Conservation (phyloP, 495 filamentous ascomycete genomes). For the Aspergillus saccharolyticus region DNA sequence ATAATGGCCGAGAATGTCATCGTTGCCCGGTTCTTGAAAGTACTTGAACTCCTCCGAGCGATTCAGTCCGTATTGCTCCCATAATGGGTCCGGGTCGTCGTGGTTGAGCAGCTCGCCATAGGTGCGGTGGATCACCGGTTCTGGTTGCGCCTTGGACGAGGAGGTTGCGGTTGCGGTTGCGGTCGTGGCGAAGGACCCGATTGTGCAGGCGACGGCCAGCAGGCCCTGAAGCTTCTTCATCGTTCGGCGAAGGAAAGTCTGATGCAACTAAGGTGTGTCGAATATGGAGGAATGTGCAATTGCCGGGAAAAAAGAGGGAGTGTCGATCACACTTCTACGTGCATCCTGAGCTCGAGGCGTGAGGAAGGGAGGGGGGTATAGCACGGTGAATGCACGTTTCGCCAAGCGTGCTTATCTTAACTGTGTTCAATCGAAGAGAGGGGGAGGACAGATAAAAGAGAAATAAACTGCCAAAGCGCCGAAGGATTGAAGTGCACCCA, state of each 20-base stretch:
- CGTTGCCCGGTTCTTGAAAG: constrained; percentile 54
- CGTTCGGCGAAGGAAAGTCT: neutral
- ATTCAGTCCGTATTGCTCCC: constrained; percentile 30
- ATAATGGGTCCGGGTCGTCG: constrained; percentile 19
- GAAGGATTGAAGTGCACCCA: neutral
- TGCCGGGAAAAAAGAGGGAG: neutral
- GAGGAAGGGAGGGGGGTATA: neutral
- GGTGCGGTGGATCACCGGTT: constrained; percentile 8
- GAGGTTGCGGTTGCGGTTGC: neutral
- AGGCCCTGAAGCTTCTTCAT: constrained; percentile 16
- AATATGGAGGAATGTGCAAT: neutral
- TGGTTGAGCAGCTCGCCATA: constrained; percentile 13
- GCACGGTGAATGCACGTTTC: neutral
- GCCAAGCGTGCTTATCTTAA: neutral
- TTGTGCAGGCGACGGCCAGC: constrained; percentile 16
- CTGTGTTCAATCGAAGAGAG: neutral
- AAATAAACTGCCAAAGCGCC: neutral
- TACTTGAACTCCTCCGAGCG: constrained; percentile 40
- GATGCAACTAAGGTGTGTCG: neutral
- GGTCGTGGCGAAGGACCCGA: constrained; percentile 21
- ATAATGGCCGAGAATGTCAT: constrained; percentile 61
- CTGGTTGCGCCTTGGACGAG: constrained; percentile 6
- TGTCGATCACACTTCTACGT: constrained; percentile 13
- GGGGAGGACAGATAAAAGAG: neutral
- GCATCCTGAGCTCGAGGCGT: constrained; percentile 15